Evolutionary conservation across 2,329 filamentous ascomycete species (phyloP), one percentile per base, ranked within the genome.

Genomic region (Elsinoe batatas): DNA sequence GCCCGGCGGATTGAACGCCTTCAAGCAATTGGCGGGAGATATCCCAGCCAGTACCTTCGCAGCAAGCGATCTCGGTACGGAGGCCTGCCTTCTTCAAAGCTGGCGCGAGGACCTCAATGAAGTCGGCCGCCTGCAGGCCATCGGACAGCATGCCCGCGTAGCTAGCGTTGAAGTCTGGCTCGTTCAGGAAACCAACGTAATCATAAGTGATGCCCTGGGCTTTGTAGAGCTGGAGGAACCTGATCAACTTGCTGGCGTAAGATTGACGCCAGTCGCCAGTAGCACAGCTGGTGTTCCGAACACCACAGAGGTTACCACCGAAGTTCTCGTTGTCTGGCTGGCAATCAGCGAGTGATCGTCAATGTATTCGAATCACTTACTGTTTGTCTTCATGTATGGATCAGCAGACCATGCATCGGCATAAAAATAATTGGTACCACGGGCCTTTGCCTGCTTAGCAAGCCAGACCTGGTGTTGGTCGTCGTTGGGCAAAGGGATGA

Each of bases 81-180:
- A 73, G 65, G 36, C 68, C 69, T 49, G 66, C 61, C 11, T 63
- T 44, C 61, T 73, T 59, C 50, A 75, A 62, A 15, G 72, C 69
- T 7, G 68, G 64, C 18, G 68, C 65, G 4, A 80, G 69, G n/a
- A 76, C 68, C 53, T 69, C 67, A 65, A 80, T 75, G 64, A 80
- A 79, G 38, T 76, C 72, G 44, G 73, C 76, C 3, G 76, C 76
- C 66, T 79, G 69, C 13, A 67, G 69, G 53, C 72, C 73, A 32
- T 70, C 65, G 7, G 71, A 74, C 32, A 68, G 66, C 76, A 79
- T 79, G 5, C 69, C 71, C 10, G 76, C 75, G 59, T 77, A 75
- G 22, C 62, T 68, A 30, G 26, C 26, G 26, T 30, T 30, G 26
- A 30, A 30, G 26, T 30, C 26, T 30, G 26, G 26, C 26, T 30